These are phyloP conservation scores for Aspergillus unguis DNA, from an alignment of 2,329 filamentous ascomycete genomes.

Conservation along the genomic window DNA sequence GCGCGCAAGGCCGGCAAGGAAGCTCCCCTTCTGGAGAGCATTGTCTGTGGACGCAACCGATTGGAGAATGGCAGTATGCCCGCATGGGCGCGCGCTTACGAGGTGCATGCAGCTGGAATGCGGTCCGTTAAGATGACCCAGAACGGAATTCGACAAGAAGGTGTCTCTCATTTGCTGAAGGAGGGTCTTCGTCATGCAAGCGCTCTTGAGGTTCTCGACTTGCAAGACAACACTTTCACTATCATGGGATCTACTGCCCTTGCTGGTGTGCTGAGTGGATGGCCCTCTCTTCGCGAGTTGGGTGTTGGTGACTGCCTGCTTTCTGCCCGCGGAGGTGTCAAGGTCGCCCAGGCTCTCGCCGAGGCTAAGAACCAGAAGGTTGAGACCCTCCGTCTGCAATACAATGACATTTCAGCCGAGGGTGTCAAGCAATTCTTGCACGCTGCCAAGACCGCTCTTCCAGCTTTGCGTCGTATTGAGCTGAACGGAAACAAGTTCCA, in stretches of 20 bases:
- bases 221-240: slow-evolving; percentile 98
- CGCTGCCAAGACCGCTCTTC: slow-evolving; percentile 66
- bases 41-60: slow-evolving; percentile 93
- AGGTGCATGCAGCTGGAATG: slow-evolving; percentile 72
- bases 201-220: slow-evolving; percentile 71
- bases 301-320: slow-evolving; percentile 87
- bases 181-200: slow-evolving; percentile 71
- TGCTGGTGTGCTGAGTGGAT: slow-evolving; percentile 68
- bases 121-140: slow-evolving; percentile 95
- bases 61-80: slow-evolving; percentile 95
- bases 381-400: slow-evolving; percentile 79
- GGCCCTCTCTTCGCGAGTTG: slow-evolving; percentile 74
- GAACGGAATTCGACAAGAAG: slow-evolving; percentile 93
- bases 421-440: slow-evolving; percentile 69
- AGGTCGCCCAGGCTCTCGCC: slow-evolving; percentile 69
- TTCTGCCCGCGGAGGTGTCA: slow-evolving; percentile 69
- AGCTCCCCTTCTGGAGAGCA: slow-evolving; percentile 85
- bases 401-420: slow-evolving; percentile 84
- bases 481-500: slow-evolving; percentile 94
- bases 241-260: slow-evolving; percentile 73
- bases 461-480: slow-evolving; percentile 78
- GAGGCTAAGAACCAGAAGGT: slow-evolving; percentile 75
- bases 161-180: slow-evolving; percentile 75
- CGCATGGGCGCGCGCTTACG: slow-evolving; percentile 86
- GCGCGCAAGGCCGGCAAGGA: slow-evolving; percentile 60